These are phyloP conservation scores for Lanmaoa rubissima DNA, from an alignment of 768 basidiomycete species.

Conservation along the genomic window DNA sequence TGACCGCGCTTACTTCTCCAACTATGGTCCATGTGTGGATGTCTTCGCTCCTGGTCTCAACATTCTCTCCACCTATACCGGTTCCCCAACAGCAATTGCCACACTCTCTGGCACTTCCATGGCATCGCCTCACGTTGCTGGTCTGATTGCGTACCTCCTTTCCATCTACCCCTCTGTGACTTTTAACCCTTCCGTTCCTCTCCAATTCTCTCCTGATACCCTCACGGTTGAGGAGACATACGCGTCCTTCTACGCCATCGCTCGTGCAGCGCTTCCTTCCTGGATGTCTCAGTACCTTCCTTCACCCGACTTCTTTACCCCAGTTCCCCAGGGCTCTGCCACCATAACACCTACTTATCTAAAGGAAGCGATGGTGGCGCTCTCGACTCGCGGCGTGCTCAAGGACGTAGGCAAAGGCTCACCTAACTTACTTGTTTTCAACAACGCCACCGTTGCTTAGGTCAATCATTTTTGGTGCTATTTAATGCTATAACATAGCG, in stretches of 20 bases:
- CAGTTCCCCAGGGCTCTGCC: slow-evolving; percentile 41
- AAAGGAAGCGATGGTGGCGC: slow-evolving; percentile 67
- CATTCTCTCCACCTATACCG: slow-evolving; percentile 86
- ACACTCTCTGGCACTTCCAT: slow-evolving; percentile 91
- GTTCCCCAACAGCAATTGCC: slow-evolving; percentile 54
- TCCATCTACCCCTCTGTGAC: slow-evolving; percentile 74
- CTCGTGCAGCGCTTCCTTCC: slow-evolving; percentile 53
- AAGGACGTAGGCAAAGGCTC: slow-evolving; percentile 47
- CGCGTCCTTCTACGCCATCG: slow-evolving; percentile 51
- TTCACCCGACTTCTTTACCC: slow-evolving; percentile 43
- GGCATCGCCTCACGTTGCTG: slow-evolving; percentile 92
- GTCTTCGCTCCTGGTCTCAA: slow-evolving; percentile 91
- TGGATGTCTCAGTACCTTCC: slow-evolving; percentile 62
- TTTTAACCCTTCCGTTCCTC: slow-evolving; percentile 53
- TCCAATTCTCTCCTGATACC: slow-evolving; percentile 37
- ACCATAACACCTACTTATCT: slow-evolving; percentile 66
- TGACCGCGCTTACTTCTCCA: slow-evolving; percentile 89
- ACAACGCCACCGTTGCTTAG: slow-evolving; percentile 57
- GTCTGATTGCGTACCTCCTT: slow-evolving; percentile 88
- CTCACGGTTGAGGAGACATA: slow-evolving; percentile 36
- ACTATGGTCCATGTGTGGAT: slow-evolving; percentile 87
- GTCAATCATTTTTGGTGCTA: background rate
- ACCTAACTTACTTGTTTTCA: slow-evolving; percentile 74
- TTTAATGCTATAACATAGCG: slow-evolving; percentile 4
- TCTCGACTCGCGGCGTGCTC: slow-evolving; percentile 56